These are phyloP conservation scores for Hypoxylon sp. DNA, from an alignment of 2,329 filamentous ascomycete genomes.

Conservation along the genomic window DNA sequence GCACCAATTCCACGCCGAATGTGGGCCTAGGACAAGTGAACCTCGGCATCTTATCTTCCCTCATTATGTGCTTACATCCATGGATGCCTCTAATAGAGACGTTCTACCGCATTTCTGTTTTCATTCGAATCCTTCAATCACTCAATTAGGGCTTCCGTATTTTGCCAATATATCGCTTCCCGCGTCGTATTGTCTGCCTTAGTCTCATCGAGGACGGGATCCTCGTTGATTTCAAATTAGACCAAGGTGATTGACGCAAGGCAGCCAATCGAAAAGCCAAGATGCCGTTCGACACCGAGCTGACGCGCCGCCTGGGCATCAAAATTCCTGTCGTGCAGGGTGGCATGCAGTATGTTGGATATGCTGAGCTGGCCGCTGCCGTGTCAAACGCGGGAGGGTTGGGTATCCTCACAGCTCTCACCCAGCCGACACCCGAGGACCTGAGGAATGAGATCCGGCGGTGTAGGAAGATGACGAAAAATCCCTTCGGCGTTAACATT, in stretches of 20 bases:
- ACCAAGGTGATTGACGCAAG: conserved; percentile 29
- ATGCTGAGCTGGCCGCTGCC: conserved; percentile 81
- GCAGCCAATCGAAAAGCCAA: conserved; percentile 45
- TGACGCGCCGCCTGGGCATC: conserved; percentile 72
- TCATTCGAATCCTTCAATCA: background rate
- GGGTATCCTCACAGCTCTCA: conserved; percentile 88
- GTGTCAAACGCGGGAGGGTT: conserved; percentile 87
- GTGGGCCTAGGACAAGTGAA: conserved; percentile 23
- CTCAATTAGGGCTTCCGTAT: conserved; percentile 9
- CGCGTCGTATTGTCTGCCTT: conserved; percentile 1
- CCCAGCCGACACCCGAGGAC: conserved; percentile 91
- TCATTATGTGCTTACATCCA: background rate
- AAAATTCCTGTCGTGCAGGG: conserved; percentile 83
- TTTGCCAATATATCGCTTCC: conserved; percentile 15
- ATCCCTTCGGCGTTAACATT: conserved; percentile 93
- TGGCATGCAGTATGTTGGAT: conserved; percentile 90
- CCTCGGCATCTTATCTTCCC: conserved; percentile 35
- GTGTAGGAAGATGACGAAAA: conserved; percentile 83
- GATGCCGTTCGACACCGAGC: conserved; percentile 72
- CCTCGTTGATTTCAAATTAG: background rate
- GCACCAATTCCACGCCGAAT: conserved; percentile 27
- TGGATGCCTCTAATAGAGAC: conserved; percentile 9
- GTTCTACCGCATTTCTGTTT: background rate
- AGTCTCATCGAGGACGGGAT: background rate
- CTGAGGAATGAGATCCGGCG: conserved; percentile 93